Base-by-base conservation (phyloP, 1,284 basidiomycete genomes). In the Marasmius tenuissimus region DNA sequence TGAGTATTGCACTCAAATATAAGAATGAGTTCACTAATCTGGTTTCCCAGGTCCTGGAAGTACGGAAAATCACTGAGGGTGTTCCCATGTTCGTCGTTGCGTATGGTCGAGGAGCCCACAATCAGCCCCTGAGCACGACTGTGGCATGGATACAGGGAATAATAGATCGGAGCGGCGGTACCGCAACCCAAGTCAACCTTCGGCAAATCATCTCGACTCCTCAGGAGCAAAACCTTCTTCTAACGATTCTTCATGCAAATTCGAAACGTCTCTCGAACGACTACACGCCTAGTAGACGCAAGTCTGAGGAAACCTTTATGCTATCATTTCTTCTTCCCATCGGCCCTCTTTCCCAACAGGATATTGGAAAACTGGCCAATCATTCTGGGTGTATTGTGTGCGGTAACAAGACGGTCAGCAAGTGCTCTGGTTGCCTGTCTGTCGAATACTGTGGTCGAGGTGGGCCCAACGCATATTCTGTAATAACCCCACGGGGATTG, bases 321-420 rank as follows among this genome's bases (percentile, higher is more conserved):
- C 56, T 70, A 0, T 75, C 78, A 6, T 77, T 81, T 62, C 42
- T 80, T 9, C 69, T 81, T 16, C 79, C 79, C 10, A 60, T 80
- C 2, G 73, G 72, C 10, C 76, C 78, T 0, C 66, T 81, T n/a
- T 69, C 66, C 18, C 75, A 75, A 70, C 68, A 69, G 6, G 76
- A 74, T 52, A 66, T 81, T 12, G 76, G 75, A 2, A 75, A 70
- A 50, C 66, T 81, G 6, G 76, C 75, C 22, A 65, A 62, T 40
- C 70, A 73, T 50, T 57, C 71, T 22, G 78, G 78, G 6, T 81
- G 80, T 60, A 71, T 70, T 1, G 66, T 79, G 0, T 81, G 80
- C 59, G 78, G 78, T 0, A 72, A 72, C 55, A 70, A 70, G 57
- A 67, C 63, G 3, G 61, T 61, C 1, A 75, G 68, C 42, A 69